Percentiles rank a stretch among this genome's conserved stretches.
phyloP scores from a whole-genome alignment of 495 filamentous ascomycete species.

The Aspergillus sparsus region DNA sequence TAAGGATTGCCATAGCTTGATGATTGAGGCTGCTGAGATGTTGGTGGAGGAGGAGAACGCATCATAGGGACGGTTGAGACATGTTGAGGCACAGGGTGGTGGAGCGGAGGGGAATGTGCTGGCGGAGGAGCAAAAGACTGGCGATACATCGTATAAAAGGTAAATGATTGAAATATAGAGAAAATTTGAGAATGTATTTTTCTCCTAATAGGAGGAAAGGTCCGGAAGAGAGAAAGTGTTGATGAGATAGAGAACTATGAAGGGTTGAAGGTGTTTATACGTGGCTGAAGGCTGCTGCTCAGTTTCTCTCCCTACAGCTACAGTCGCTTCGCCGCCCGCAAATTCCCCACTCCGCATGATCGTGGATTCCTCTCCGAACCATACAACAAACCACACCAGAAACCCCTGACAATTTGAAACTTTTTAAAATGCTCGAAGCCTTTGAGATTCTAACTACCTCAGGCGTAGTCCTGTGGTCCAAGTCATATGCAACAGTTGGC shows the following conservation, averaged over 20 bases:
- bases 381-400: constrained; percentile 10
- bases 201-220: not conserved
- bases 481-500: constrained; percentile 76
- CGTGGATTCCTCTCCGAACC: not conserved
- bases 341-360: constrained; percentile 37
- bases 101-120: constrained; percentile 89
- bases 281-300: constrained; percentile 38
- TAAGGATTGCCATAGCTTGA: constrained; percentile 76
- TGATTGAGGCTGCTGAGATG: constrained; percentile 69
- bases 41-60: constrained; percentile 88
- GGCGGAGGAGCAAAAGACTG: constrained; percentile 70
- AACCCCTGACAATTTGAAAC: not conserved
- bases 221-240: not conserved
- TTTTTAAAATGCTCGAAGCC: constrained; percentile 74
- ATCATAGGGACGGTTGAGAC: constrained; percentile 98
- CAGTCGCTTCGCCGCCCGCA: constrained; percentile 37
- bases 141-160: constrained; percentile 69
- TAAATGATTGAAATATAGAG: constrained; percentile 7
- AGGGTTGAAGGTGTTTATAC: constrained; percentile 39
- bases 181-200: not conserved
- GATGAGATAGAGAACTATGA: constrained; percentile 14
- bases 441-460: constrained; percentile 97
- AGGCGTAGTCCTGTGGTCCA: constrained; percentile 95
- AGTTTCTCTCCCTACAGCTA: constrained; percentile 31
- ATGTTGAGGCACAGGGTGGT: constrained; percentile 98